A percentile compares a stretch with the other conserved stretches of the same genome.
Conservation (phyloP, 352 stramenopile species). For the Peronospora belbahrii region DNA sequence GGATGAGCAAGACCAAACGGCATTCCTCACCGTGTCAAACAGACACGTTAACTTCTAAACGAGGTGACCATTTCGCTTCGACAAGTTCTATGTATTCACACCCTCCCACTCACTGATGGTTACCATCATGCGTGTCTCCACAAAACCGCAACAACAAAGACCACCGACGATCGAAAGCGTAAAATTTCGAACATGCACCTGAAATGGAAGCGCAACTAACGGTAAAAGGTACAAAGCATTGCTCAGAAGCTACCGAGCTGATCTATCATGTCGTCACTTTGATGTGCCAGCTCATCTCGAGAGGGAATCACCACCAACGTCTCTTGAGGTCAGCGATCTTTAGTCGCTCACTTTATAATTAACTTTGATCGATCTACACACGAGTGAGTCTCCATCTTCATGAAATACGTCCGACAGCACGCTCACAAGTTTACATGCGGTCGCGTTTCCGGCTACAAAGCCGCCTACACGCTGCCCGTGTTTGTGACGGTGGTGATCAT, state of each 20-base stretch:
- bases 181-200: neutral
- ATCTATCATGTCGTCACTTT: neutral
- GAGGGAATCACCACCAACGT: constrained; percentile 9
- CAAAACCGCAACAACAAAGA: neutral
- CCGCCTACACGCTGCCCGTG: constrained; percentile 18
- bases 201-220: neutral
- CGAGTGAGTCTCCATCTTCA: constrained; percentile 2
- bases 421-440: constrained; percentile 9
- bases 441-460: constrained; percentile 9
- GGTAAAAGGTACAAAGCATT: neutral
- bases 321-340: neutral
- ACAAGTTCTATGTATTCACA: neutral
- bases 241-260: neutral
- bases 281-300: constrained; percentile 3
- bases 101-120: too few species aligned
- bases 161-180: neutral
- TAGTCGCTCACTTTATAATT: constrained; percentile 12
- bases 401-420: constrained; percentile 19
- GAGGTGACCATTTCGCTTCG: too few species aligned
- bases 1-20: neutral
- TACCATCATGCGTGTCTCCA: too few species aligned
- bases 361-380: neutral
- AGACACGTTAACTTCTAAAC: too few species aligned
- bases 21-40: neutral
- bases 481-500: constrained; percentile 9